These are phyloP conservation scores for Plasmodium sp. DNA, from an alignment of 169 alveolate genomes.

Conservation along the genomic window DNA sequence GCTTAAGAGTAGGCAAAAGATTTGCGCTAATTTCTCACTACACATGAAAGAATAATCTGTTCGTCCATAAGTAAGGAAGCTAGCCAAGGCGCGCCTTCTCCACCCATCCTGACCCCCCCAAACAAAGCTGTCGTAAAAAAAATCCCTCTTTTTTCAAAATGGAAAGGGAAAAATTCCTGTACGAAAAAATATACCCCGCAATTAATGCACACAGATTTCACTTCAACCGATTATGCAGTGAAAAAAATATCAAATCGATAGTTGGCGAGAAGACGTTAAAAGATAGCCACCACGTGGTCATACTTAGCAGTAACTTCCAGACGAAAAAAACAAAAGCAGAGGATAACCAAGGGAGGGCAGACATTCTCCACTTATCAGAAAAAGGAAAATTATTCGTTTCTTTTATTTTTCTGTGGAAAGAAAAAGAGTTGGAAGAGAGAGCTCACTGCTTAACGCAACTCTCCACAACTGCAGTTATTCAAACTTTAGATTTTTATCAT, in stretches of 20 bases:
- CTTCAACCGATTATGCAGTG: background rate
- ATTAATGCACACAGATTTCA: constrained; percentile 2
- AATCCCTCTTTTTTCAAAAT: background rate
- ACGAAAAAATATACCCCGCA: constrained; percentile 4
- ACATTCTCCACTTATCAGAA: constrained; percentile 18
- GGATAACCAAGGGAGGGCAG: background rate
- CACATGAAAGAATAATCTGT: background rate
- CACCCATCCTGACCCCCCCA: background rate
- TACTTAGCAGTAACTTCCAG: constrained; percentile 24
- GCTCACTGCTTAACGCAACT: constrained; percentile 5
- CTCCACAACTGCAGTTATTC: constrained; percentile 25
- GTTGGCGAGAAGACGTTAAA: constrained; percentile 8
- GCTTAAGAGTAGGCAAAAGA: background rate
- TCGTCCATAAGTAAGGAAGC: background rate
- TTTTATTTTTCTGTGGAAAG: constrained; percentile 49
- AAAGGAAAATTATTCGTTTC: constrained; percentile 42
- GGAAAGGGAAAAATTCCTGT: constrained; percentile 19
- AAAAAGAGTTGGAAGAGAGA: background rate
- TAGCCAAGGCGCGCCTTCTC: background rate
- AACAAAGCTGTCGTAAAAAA: background rate
- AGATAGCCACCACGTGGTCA: background rate
- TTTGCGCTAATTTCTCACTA: background rate
- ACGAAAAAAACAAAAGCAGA: constrained; percentile 15
- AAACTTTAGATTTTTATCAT: constrained; percentile 41
- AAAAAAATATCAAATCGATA: constrained; percentile 17